Base-by-base conservation (phyloP, 345 rosid species). In the Aquilaria yunnanensis region DNA sequence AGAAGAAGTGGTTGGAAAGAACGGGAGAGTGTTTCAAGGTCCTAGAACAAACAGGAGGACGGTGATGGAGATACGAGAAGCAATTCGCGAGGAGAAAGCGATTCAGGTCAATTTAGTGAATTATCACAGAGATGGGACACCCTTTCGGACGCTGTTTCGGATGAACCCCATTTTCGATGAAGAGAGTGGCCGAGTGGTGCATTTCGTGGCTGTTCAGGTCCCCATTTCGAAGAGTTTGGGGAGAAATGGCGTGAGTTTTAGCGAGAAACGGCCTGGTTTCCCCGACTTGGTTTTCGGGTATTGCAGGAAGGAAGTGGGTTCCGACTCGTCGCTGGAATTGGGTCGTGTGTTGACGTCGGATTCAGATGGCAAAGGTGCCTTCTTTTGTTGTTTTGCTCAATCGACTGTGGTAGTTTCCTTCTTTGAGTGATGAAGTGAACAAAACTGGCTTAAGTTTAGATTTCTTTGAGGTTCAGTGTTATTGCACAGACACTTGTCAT, bases 61-160 rank as follows among this genome's bases (percentile, higher is more conserved):
- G 2, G 80, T 88, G 14, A 75, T 86, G 93, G 87, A 88, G 71
- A 85, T 94, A 29, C 85, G 96, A 12, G 93, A 88, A 69, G 99
- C 97, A 16, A 81, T 90, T 59, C 77, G 95, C 5, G 88, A 81
- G 59, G 97, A 86, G 85, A 82, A 85, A 62, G 63, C 77, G 3
- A 32, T 82, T 60, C 80, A 83, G 75, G 64, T 88, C 9, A 82
- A 57, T 68, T 61, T 94, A 57, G 73, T 88, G 86, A 94, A 94
- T 75, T 90, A 94, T 43, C 80, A 83, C 11, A 94, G 86, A 70
- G 90, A 90, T 58, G 96, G 97, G 59, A 82, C 95, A 3, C 92
- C 99, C 23, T 87, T 88, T 72, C 90, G 99, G 99, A 77, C 88
- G 80, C 46, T 88, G 81, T 94, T 94, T 70, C 84, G 72, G 56